Base-by-base conservation (phyloP, 495 filamentous ascomycete genomes). In the Aspergillus hancockii region DNA sequence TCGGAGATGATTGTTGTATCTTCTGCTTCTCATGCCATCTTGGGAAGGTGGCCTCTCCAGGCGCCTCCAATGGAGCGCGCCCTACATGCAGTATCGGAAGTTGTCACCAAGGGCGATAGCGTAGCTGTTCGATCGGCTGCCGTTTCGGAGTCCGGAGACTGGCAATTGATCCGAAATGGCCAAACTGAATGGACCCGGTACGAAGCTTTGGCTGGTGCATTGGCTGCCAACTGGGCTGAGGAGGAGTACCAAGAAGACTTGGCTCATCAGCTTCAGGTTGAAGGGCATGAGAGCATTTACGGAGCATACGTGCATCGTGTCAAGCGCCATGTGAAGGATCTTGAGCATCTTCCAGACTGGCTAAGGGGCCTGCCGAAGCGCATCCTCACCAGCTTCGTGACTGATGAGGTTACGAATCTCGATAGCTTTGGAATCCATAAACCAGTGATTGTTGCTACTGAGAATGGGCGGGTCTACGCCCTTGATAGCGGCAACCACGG, bases 401-500 rank as follows among this genome's bases (percentile, higher is more conserved):
- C 78, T 5, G 78, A 81, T n/a, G 78, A 80, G 40, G 86, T 83
- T 16, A 75, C 88, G 32, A 76, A 79, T 13, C 76, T 88, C 13
- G 91, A 97, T 67, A 85, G 82, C 67, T 98, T 97, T 69, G 94
- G 93, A 28, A 90, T 96, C 67, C 83, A 87, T 59, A 96, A 95
- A 71, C 75, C 93, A 32, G 83, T 88, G 8, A 78, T 97, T 60
- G 79, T 95, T 46, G 93, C 90, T 8, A 97, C 93, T 8, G 80
- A 85, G 58, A 85, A 84, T 55, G 93, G 93, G 9, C 85, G 90
- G 53, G 71, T 98, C 8, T 89, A 90, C 58, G 89, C 86, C 8
- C 78, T 98, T 32, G 87, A 96, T 67, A 81, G 85, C 38, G 91
- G 88, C 8, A 88, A 86, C 49, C 81, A 88, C 38, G 92, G 91